Evolutionary conservation across 306 rosid species (phyloP).

Genomic region (Heteromeles arbutifolia): DNA sequence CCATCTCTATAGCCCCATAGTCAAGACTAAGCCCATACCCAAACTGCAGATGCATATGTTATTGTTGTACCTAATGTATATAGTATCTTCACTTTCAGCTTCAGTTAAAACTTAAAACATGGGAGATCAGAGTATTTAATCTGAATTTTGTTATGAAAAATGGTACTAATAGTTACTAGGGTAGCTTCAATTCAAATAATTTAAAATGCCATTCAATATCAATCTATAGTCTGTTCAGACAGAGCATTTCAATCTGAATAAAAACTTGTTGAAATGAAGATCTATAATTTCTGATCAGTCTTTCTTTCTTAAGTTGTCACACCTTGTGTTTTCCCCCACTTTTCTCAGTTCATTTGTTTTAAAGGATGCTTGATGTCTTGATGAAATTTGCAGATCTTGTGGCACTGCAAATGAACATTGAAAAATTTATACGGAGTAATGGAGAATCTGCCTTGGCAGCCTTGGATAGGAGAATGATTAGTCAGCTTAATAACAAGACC

Average conservation of each 20-base stretch:
- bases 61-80: no score
- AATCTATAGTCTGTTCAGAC: not conserved
- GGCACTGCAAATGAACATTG: slow-evolving; percentile 59
- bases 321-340: not conserved
- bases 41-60: no score
- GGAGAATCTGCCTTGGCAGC: slow-evolving; percentile 85
- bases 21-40: no score
- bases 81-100: no score
- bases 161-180: not conserved
- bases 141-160: not conserved
- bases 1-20: no score
- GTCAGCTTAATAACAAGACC: slow-evolving; percentile 64
- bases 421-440: slow-evolving; percentile 55
- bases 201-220: not conserved
- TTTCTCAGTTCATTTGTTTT: not conserved
- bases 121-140: not conserved
- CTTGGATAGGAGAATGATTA: slow-evolving; percentile 81
- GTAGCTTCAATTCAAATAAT: not conserved
- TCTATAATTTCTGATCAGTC: not conserved
- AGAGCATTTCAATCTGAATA: not conserved
- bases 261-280: not conserved
- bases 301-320: not conserved
- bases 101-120: not conserved
- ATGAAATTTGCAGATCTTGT: slow-evolving; percentile 51
- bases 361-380: not conserved